Evolutionary conservation across 2,329 filamentous ascomycete genomes (phyloP).

Genomic region (Neonectria hederae): DNA sequence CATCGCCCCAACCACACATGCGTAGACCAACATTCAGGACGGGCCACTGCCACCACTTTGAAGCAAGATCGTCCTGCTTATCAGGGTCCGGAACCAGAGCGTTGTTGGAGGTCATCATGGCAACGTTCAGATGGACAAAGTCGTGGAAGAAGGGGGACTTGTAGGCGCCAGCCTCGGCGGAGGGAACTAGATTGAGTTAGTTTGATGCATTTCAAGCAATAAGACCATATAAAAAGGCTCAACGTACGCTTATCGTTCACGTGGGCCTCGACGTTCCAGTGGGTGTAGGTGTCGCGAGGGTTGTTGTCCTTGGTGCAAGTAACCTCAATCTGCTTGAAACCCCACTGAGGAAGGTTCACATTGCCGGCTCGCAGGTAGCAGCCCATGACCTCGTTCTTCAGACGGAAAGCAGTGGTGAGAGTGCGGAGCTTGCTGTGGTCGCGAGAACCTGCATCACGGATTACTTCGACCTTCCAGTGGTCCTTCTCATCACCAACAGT

Average conservation of each 20-base stretch:
- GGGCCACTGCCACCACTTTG: conserved; percentile 98
- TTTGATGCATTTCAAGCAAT: not conserved
- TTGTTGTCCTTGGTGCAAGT: conserved; percentile 95
- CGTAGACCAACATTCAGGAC: conserved; percentile 93
- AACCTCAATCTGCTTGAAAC: conserved; percentile 99
- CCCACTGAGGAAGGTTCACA: conserved; percentile 97
- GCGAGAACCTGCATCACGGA: conserved; percentile 86
- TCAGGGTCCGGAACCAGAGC: conserved; percentile 96
- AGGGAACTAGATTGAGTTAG: conserved; percentile 71
- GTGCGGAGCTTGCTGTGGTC: conserved; percentile 89
- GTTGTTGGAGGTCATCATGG: conserved; percentile 99
- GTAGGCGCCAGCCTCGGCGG: conserved; percentile 89
- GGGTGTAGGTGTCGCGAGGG: conserved; percentile 90
- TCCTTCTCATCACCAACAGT: conserved; percentile 98
- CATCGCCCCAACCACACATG: conserved; percentile 98
- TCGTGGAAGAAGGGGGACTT: conserved; percentile 98
- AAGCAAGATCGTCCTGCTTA: conserved; percentile 98
- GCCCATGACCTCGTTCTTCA: conserved; percentile 82
- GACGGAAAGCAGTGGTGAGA: conserved; percentile 89
- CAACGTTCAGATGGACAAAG: conserved; percentile 97
- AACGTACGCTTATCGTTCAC: conserved; percentile 89
- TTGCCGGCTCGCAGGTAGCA: conserved; percentile 97
- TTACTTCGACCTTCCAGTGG: conserved; percentile 93
- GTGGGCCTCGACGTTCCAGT: conserved; percentile 99
- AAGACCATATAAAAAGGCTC: not conserved